These are phyloP conservation scores for Salix koriyanagi DNA, from an alignment of 345 rosid species.

Conservation along the genomic window DNA sequence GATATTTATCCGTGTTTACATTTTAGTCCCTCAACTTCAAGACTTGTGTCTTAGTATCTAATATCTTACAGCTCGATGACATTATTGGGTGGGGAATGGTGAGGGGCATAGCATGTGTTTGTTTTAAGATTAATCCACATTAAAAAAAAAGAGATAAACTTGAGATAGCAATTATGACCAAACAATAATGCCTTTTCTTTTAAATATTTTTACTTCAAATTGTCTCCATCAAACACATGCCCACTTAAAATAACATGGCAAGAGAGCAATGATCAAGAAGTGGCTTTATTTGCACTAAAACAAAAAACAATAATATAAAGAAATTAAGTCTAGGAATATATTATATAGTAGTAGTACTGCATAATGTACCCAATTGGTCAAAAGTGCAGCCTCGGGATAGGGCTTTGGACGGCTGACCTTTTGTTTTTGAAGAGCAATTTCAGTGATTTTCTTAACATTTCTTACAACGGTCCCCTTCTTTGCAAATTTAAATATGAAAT, in stretches of 20 bases:
- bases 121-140: background rate
- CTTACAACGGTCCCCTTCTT: background rate
- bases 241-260: background rate
- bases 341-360: background rate
- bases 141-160: conserved; percentile 6
- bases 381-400: conserved; percentile 23
- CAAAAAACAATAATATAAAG: background rate
- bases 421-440: background rate
- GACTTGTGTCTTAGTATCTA: background rate
- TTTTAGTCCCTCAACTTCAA: background rate
- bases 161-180: conserved; percentile 5
- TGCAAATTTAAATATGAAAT: background rate
- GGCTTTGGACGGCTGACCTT: conserved; percentile 12
- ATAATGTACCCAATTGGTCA: conserved; percentile 25
- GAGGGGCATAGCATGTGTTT: background rate
- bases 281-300: background rate
- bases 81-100: background rate
- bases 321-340: background rate
- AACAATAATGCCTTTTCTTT: conserved; percentile 2
- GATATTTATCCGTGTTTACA: too few relatives aligned
- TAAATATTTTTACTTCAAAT: background rate
- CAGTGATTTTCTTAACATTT: background rate
- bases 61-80: background rate
- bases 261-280: conserved; percentile 18
- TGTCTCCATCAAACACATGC: conserved; percentile 22